These are phyloP conservation scores for Cyberlindnera misumaiensis DNA, from an alignment of 805 yeast species.

Conservation along the genomic window DNA sequence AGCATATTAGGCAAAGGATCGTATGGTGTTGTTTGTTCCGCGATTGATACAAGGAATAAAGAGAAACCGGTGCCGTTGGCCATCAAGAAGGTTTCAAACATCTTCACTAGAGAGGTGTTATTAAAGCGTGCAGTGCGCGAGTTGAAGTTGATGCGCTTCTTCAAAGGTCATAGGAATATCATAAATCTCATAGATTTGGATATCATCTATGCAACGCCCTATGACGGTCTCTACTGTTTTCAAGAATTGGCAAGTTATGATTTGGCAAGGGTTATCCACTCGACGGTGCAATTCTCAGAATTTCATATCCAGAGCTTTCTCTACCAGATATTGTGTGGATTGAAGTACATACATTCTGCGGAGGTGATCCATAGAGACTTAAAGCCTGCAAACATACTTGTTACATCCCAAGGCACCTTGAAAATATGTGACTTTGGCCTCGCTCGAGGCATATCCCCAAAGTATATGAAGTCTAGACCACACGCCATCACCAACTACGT, in stretches of 20 bases:
- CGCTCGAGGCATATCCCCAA: slow-evolving; percentile 63
- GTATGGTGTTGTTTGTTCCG: slow-evolving; percentile 81
- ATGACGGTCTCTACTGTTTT: slow-evolving; percentile 82
- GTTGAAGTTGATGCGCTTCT: slow-evolving; percentile 69
- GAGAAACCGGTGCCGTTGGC: slow-evolving; percentile 42
- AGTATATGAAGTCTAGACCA: slow-evolving; percentile 27
- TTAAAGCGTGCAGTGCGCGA: slow-evolving; percentile 80
- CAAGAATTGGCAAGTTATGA: slow-evolving; percentile 84
- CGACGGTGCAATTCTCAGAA: slow-evolving; percentile 72
- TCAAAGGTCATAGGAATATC: slow-evolving; percentile 82
- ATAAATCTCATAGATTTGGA: slow-evolving; percentile 71
- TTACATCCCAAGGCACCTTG: slow-evolving; percentile 63
- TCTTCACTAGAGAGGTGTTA: slow-evolving; percentile 59
- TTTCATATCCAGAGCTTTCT: slow-evolving; percentile 70
- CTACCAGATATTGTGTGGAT: slow-evolving; percentile 80
- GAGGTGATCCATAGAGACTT: slow-evolving; percentile 89
- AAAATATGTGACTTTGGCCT: slow-evolving; percentile 93
- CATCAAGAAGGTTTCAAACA: slow-evolving; percentile 71
- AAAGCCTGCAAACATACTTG: slow-evolving; percentile 85
- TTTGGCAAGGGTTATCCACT: slow-evolving; percentile 72
- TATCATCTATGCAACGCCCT: slow-evolving; percentile 56
- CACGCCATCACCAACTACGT: slow-evolving; percentile 72
- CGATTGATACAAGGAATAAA: slow-evolving; percentile 41
- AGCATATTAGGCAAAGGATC: slow-evolving; percentile 75
- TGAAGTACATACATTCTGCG: slow-evolving; percentile 86